Percentiles rank a stretch among this genome's conserved stretches.
Evolutionary conservation across 495 filamentous ascomycete species (phyloP).

Genomic region (Aspergillus hancockii): DNA sequence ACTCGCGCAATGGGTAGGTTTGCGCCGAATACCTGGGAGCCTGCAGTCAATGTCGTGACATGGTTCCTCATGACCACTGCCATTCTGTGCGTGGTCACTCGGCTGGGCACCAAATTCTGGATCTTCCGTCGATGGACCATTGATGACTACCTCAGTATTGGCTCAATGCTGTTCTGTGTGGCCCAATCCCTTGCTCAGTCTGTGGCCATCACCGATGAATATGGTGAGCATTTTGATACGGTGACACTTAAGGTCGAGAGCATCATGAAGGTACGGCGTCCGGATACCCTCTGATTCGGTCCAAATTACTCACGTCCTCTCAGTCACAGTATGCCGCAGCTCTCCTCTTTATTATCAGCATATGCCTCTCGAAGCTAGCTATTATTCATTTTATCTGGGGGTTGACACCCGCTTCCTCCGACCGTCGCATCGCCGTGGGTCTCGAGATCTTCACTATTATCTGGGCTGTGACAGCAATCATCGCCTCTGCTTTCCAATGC

Average conservation of each 20-base stretch:
- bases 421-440: constrained; percentile 23
- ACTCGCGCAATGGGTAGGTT: constrained; percentile 5
- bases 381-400: constrained; percentile 30
- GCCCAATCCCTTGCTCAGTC: constrained; percentile 8
- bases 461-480: constrained; percentile 36
- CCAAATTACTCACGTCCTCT: background rate
- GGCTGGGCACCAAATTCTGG: constrained; percentile 11
- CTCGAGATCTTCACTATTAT: constrained; percentile 27
- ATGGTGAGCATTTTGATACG: constrained; percentile 8
- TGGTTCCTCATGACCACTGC: constrained; percentile 13
- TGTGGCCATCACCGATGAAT: constrained; percentile 7
- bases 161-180: constrained; percentile 1
- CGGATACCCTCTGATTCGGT: background rate
- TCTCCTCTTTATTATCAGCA: constrained; percentile 31
- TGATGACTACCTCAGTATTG: constrained; percentile 11
- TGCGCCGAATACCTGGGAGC: constrained; percentile 1
- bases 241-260: background rate
- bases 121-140: constrained; percentile 2
- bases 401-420: constrained; percentile 20
- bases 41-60: constrained; percentile 10
- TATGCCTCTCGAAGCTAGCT: constrained; percentile 37
- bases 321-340: constrained; percentile 36
- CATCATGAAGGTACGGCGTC: constrained; percentile 11
- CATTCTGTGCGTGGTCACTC: constrained; percentile 7
- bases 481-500: constrained; percentile 46